Percentiles rank a stretch among this genome's conserved stretches.
Evolutionary conservation across 2,329 filamentous ascomycete species (phyloP).

Genomic region (Phaeosphaeria sp.): DNA sequence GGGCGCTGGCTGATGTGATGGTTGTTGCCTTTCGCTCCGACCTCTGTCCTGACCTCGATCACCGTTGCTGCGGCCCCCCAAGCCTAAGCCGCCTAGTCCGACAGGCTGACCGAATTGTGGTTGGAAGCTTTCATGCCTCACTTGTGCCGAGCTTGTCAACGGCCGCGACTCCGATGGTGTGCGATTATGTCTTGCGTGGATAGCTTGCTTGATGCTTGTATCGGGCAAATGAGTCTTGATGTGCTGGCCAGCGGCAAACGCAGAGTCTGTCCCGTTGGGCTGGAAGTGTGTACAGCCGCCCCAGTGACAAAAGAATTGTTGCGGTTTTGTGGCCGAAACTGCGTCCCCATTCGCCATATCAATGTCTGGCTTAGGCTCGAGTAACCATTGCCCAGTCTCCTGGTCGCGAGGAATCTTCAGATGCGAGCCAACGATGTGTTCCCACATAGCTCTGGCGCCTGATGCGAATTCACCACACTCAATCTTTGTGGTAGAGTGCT

Average conservation of each 20-base stretch:
- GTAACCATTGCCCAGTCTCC: slow-evolving; percentile 60
- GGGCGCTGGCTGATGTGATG: slow-evolving; percentile 26
- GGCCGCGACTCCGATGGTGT: slow-evolving; percentile 46
- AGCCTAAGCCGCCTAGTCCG: slow-evolving; percentile 36
- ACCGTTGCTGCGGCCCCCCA: slow-evolving; percentile 26
- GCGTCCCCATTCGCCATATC: slow-evolving; percentile 51
- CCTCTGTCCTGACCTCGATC: slow-evolving; percentile 30
- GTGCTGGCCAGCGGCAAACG: slow-evolving; percentile 65
- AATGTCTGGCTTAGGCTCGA: slow-evolving; percentile 47
- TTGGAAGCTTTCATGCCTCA: slow-evolving; percentile 36
- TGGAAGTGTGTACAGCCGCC: slow-evolving; percentile 67
- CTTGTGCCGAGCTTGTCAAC: slow-evolving; percentile 36
- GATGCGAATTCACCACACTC: slow-evolving; percentile 66
- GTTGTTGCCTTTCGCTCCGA: slow-evolving; percentile 23
- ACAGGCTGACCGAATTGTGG: slow-evolving; percentile 41
- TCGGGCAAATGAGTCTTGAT: slow-evolving; percentile 72
- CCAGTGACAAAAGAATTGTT: slow-evolving; percentile 70
- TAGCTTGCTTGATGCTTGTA: slow-evolving; percentile 44
- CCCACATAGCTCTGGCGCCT: slow-evolving; percentile 70
- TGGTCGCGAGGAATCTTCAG: slow-evolving; percentile 62
- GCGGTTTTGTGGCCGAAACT: slow-evolving; percentile 54
- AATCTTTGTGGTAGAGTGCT: slow-evolving; percentile 37
- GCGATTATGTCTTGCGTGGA: slow-evolving; percentile 57
- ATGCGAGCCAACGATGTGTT: slow-evolving; percentile 73
- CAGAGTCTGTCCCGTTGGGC: slow-evolving; percentile 39